A percentile compares a stretch with the other conserved stretches of the same genome.
Evolutionary conservation across 2,329 filamentous ascomycete genomes (phyloP).

Genomic region (Scolecobasidium constrictum): DNA sequence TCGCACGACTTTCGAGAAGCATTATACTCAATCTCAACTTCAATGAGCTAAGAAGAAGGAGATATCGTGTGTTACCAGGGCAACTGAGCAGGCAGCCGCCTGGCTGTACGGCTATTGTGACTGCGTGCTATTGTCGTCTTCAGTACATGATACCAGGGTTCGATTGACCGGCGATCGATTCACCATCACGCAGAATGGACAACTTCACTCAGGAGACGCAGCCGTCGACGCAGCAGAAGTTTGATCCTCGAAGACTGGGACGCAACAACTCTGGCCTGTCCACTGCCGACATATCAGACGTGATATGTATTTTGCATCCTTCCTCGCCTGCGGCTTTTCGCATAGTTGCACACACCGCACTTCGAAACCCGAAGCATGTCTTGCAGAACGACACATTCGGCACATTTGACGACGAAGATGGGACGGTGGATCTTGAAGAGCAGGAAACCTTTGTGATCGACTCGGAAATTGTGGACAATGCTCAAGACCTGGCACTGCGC

Average conservation of each 20-base stretch:
- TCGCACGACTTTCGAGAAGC: too few relatives aligned
- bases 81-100: too few relatives aligned
- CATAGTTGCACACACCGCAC: constrained; percentile 52
- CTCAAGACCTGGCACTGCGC: constrained; percentile 61
- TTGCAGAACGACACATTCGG: constrained; percentile 34
- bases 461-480: constrained; percentile 28
- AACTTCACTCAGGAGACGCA: too few relatives aligned
- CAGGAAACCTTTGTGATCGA: constrained; percentile 39
- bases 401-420: constrained; percentile 19
- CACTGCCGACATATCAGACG: constrained; percentile 74
- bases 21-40: too few relatives aligned
- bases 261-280: constrained; percentile 73
- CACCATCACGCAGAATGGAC: too few relatives aligned
- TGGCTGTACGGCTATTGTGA: too few relatives aligned
- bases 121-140: too few relatives aligned
- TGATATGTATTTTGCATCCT: constrained; percentile 80
- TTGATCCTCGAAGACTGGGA: constrained; percentile 71
- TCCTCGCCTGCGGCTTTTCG: constrained; percentile 59
- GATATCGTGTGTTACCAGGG: too few relatives aligned
- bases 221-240: constrained; percentile 63
- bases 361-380: constrained; percentile 46
- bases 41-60: too few relatives aligned
- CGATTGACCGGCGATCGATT: too few relatives aligned
- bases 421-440: constrained; percentile 23
- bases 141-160: too few relatives aligned